Evolutionary conservation across 2,329 filamentous ascomycete species (phyloP).

Genomic region (Penicillium sp.): DNA sequence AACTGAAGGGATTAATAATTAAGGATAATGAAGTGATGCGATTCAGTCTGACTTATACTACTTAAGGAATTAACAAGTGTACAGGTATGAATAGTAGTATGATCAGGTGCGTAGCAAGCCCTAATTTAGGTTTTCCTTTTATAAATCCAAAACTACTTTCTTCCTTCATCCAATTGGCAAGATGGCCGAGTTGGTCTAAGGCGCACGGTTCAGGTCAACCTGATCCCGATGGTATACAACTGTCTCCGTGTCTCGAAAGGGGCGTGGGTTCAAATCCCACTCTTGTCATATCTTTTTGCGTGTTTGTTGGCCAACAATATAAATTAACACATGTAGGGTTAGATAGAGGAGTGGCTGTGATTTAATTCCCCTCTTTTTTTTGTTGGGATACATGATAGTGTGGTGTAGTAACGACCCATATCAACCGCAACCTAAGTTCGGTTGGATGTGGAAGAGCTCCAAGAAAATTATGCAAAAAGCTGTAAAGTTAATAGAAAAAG

Average conservation of each 20-base stretch:
- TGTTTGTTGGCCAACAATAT: not conserved
- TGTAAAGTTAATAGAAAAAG: not conserved
- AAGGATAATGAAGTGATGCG: not conserved
- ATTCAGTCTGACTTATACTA: not conserved
- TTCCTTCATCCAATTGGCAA: slow-evolving; percentile 19
- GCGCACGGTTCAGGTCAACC: slow-evolving; percentile 35
- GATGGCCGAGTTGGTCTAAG: slow-evolving; percentile 39
- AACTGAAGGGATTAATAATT: not conserved
- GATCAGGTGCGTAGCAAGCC: not conserved
- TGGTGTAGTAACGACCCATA: too few relatives aligned
- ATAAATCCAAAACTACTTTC: rapidly evolving
- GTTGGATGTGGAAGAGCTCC: too few relatives aligned
- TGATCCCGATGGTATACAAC: slow-evolving; percentile 19
- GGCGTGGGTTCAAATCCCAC: slow-evolving; percentile 15
- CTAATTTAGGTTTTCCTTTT: not conserved
- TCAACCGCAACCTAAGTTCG: too few relatives aligned
- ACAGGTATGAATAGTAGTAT: not conserved
- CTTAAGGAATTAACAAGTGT: not conserved
- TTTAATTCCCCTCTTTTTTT: too few relatives aligned
- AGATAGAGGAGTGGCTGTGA: too few relatives aligned
- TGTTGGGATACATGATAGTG: too few relatives aligned
- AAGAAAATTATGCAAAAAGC: not conserved
- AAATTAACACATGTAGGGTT: too few relatives aligned
- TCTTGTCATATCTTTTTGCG: slow-evolving; percentile 11
- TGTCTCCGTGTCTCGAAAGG: slow-evolving; percentile 13